A percentile compares a stretch with the other conserved stretches of the same genome.
Evolutionary conservation across 2,329 filamentous ascomycete genomes (phyloP).

Genomic region (Fusarium goolgardi): DNA sequence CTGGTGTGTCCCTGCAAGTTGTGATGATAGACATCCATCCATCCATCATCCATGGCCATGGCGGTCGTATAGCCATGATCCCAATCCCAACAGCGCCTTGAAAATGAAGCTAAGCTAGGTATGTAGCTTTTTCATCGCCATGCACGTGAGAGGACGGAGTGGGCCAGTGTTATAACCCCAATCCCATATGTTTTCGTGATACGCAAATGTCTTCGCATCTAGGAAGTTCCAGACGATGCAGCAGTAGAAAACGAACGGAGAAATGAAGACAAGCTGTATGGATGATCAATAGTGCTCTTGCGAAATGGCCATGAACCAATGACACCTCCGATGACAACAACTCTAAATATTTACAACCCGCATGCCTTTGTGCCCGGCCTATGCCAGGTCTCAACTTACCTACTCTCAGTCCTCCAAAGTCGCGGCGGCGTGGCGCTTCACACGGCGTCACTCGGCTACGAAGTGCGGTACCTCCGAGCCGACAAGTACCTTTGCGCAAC

Average conservation of each 20-base stretch:
- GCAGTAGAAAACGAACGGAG: neutral
- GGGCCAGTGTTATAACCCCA: neutral
- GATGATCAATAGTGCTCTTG: neutral
- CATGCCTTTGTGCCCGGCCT: neutral
- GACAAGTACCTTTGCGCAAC: constrained; percentile 27
- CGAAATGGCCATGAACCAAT: neutral
- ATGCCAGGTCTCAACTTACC: constrained; percentile 13
- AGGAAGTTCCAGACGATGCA: neutral
- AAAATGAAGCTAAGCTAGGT: constrained; percentile 5
- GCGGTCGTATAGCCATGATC: neutral
- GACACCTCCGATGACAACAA: neutral
- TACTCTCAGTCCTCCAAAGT: constrained; percentile 6
- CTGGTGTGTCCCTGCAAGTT: constrained; percentile 9
- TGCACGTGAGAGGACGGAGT: neutral
- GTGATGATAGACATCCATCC: neutral
- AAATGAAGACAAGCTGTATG: neutral
- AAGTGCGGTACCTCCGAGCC: constrained; percentile 24
- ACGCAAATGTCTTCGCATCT: neutral
- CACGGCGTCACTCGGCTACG: constrained; percentile 42
- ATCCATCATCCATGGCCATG: neutral
- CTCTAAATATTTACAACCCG: neutral
- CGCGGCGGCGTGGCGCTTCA: constrained; percentile 47
- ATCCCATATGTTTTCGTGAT: neutral
- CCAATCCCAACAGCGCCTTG: neutral
- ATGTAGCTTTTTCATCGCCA: neutral